These are phyloP conservation scores for Alternaria hordeiaustralica DNA, from an alignment of 2,329 filamentous ascomycete genomes.

Conservation along the genomic window DNA sequence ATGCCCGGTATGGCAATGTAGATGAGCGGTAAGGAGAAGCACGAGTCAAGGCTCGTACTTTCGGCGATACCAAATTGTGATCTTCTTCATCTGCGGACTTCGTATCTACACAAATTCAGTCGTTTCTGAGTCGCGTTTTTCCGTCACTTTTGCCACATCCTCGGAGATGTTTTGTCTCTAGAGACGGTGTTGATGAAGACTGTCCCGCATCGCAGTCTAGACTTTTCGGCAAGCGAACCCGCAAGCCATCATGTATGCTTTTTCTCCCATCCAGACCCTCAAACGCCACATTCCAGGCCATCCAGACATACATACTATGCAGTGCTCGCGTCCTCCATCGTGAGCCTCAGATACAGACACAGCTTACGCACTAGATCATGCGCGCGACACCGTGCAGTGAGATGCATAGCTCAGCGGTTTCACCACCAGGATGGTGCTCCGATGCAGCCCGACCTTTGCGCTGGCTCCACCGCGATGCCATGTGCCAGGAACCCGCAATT, in stretches of 20 bases:
- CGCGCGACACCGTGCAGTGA: not conserved
- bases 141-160: not conserved
- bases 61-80: not conserved
- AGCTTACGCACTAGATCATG: not conserved
- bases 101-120: not conserved
- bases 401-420: not conserved
- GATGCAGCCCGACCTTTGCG: not conserved
- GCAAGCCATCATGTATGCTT: not conserved
- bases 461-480: constrained; percentile 1
- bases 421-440: not conserved
- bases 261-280: not conserved
- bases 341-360: not conserved
- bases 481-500: not conserved
- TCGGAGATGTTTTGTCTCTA: not conserved
- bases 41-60: not conserved
- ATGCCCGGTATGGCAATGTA: constrained; percentile 7
- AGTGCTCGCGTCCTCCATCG: not conserved
- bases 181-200: not conserved
- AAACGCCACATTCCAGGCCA: not conserved
- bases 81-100: not conserved
- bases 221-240: not conserved
- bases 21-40: not conserved
- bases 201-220: not conserved
- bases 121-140: not conserved
- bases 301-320: not conserved